Percentiles rank a stretch among this genome's conserved stretches.
Conservation (phyloP, 805 yeast species). For the Wickerhamiella siamensis region DNA sequence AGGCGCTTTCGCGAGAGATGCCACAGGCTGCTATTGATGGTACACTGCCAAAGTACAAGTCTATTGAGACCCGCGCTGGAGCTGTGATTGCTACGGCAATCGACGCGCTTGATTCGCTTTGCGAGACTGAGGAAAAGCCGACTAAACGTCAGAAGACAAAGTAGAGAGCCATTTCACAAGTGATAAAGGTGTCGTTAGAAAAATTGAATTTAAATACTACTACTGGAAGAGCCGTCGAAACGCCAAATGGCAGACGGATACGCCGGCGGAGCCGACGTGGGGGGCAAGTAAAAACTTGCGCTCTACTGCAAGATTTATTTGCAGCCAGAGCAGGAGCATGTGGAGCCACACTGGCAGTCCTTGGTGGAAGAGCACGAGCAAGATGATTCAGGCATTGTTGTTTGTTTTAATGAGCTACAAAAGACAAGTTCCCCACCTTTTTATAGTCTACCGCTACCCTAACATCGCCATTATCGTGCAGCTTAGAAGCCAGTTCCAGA, state of each 20-base stretch:
- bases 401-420: no score
- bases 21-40: slow-evolving; percentile 18
- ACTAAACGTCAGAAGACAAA: no score
- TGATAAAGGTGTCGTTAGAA: no score
- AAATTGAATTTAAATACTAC: not conserved
- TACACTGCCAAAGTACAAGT: slow-evolving; percentile 18
- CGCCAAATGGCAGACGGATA: slow-evolving; percentile 2
- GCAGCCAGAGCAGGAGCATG: not conserved
- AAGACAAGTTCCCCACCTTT: no score
- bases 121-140: no score
- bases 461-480: no score
- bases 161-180: no score
- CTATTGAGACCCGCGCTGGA: slow-evolving; percentile 19
- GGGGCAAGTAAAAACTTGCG: not conserved
- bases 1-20: slow-evolving; percentile 44
- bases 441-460: no score
- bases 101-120: no score
- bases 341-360: not conserved
- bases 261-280: not conserved
- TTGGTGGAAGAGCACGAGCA: not conserved
- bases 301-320: not conserved
- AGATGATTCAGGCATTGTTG: not conserved
- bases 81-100: slow-evolving; percentile 6
- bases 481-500: no score
- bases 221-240: not conserved